Conservation (phyloP, 108 stramenopile species). For the Skeletonema tropicum region DNA sequence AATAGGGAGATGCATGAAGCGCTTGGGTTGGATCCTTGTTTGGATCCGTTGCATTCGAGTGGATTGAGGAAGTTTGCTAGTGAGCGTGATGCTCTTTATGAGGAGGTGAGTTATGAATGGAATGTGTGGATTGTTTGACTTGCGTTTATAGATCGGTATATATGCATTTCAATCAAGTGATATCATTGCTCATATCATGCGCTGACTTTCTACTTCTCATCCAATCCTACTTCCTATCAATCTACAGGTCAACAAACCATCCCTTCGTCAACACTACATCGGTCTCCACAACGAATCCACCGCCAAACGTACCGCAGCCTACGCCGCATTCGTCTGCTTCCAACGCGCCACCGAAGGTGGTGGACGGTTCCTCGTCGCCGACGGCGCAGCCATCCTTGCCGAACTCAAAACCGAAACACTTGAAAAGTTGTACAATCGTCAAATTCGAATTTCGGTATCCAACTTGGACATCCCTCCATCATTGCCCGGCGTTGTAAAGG, state of each 20-base stretch:
- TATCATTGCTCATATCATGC: not conserved
- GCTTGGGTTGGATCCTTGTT: constrained; percentile 81
- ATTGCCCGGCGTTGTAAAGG: constrained; percentile 68
- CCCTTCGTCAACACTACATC: constrained; percentile 86
- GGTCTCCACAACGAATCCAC: constrained; percentile 90
- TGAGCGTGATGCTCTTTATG: constrained; percentile 89
- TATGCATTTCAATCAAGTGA: not conserved
- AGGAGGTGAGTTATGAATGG: constrained; percentile 70
- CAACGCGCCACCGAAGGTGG: constrained; percentile 90
- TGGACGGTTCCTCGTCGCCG: constrained; percentile 88
- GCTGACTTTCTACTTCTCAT: not conserved
- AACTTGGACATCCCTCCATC: constrained; percentile 82
- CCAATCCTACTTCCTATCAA: not conserved
- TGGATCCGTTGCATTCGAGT: constrained; percentile 90
- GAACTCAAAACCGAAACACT: constrained; percentile 76
- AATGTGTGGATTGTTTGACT: not conserved
- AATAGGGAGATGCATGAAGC: constrained; percentile 84
- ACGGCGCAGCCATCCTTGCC: constrained; percentile 87
- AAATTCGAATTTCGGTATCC: constrained; percentile 85
- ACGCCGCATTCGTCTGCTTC: constrained; percentile 92
- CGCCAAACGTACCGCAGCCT: constrained; percentile 90
- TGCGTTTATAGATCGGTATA: too few species aligned
- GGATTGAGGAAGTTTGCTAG: constrained; percentile 90
- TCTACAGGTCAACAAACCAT: constrained; percentile 85
- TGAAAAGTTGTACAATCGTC: constrained; percentile 75